Base-by-base conservation (phyloP, 176 grass and related monocot genomes). In the Triticum urartu region DNA sequence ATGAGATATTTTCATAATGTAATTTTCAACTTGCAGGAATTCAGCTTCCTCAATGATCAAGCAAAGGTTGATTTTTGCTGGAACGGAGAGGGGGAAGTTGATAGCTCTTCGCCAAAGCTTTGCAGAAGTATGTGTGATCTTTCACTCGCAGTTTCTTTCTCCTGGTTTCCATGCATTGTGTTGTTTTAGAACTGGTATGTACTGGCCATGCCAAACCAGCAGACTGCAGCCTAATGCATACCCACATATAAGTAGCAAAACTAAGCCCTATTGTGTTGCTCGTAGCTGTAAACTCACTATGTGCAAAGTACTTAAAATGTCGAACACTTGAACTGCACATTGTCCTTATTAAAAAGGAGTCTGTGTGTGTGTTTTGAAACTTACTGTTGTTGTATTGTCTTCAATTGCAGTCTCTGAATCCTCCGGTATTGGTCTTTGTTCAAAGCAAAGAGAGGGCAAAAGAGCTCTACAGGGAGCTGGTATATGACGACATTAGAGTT, bases 361-460 rank as follows among this genome's bases (percentile, higher is more conserved):
- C 34, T 78, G 1, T 2, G 50, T 43, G 11, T 79, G 22, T 15
- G 20, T 70, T 68, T 60, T 9, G 0, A 5, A 45, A 14, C 75
- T 83, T 11, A 30, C 38, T 79, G 24, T 90, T 80, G 22, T 20
- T 86, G 52, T 21, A n/a, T 13, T 50, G 24, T 82, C 43, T 80
- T 86, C 24, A 5, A 84, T 77, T 58, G 68, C 20, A 98, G 97
- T 94, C 86, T 79, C 79, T 96, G 83, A 92, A 96, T 80, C 94
- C 94, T 68, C 97, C 94, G 59, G 90, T 94, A 62, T 82, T 98
- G 90, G 86, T 98, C 45, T 98, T 98, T 89, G 94, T 94, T 58
- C 97, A 98, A 96, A 98, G 93, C 86, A 98, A 98, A 94, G 97
- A 98, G 61, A 95, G 94, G 65, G 97, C 97, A n/a, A 98, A 96